Evolutionary conservation across 768 basidiomycete species (phyloP).

Genomic region (Mycena crocata): DNA sequence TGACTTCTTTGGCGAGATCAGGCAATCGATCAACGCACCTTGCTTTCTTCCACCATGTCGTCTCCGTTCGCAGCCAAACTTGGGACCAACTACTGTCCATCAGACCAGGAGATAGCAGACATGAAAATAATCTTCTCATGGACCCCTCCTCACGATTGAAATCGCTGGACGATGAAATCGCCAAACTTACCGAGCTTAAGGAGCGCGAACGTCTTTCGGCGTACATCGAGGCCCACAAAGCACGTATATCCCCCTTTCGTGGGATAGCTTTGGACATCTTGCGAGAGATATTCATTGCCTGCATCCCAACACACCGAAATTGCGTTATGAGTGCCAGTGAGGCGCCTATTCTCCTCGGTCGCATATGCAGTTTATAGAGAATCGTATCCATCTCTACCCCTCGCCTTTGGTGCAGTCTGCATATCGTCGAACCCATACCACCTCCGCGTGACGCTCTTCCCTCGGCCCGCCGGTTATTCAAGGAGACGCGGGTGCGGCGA

Average conservation of each 20-base stretch:
- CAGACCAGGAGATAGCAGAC: neutral
- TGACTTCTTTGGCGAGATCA: too few relatives aligned
- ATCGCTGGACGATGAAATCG: neutral
- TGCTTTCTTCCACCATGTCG: neutral
- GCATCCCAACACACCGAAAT: neutral
- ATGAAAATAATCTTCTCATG: neutral
- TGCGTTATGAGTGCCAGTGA: neutral
- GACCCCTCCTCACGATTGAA: neutral
- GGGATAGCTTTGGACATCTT: neutral
- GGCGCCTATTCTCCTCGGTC: neutral
- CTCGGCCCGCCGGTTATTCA: too few relatives aligned
- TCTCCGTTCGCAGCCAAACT: neutral
- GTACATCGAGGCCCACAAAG: neutral
- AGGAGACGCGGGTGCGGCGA: too few relatives aligned
- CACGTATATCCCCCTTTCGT: neutral
- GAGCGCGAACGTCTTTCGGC: neutral
- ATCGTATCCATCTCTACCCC: neutral
- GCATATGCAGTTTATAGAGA: neutral
- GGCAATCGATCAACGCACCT: too few relatives aligned
- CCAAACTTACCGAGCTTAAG: neutral
- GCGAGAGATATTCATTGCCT: neutral
- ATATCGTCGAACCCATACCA: neutral
- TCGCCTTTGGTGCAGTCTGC: neutral
- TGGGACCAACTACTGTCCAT: neutral
- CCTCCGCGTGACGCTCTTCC: too few relatives aligned